phyloP scores from a whole-genome alignment of 768 basidiomycete species.

The Phylloporus rhodoxanthus region DNA sequence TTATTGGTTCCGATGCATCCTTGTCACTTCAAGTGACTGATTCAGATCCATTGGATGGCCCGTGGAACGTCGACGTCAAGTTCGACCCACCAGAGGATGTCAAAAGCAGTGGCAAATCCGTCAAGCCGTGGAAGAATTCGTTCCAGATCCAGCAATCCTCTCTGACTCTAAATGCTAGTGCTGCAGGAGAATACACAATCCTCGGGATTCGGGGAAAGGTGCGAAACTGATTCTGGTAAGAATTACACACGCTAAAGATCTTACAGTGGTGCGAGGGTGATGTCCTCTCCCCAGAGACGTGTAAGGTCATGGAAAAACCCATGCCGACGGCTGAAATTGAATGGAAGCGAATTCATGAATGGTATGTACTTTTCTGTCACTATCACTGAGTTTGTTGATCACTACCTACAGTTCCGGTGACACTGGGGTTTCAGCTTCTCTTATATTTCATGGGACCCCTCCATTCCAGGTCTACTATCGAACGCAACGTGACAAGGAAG shows the following conservation, averaged over 20 bases:
- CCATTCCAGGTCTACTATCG: slow-evolving; percentile 84
- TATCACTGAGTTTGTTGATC: slow-evolving; percentile 3
- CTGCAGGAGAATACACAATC: slow-evolving; percentile 77
- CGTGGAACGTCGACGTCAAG: slow-evolving; percentile 59
- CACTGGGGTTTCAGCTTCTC: slow-evolving; percentile 82
- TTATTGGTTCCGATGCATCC: slow-evolving; percentile 61
- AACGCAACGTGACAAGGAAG: slow-evolving; percentile 63
- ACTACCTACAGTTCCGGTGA: slow-evolving; percentile 66
- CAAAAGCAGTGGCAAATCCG: slow-evolving; percentile 34
- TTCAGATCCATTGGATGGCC: slow-evolving; percentile 56
- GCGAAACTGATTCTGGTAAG: neutral
- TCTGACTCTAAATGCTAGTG: slow-evolving; percentile 43
- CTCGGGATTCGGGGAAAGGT: slow-evolving; percentile 66
- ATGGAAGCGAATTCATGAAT: slow-evolving; percentile 88
- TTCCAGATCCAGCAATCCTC: slow-evolving; percentile 47
- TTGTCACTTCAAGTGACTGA: slow-evolving; percentile 50
- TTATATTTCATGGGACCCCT: slow-evolving; percentile 81
- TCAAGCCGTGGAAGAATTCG: slow-evolving; percentile 60
- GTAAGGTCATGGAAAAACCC: slow-evolving; percentile 70
- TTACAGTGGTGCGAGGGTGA: slow-evolving; percentile 69
- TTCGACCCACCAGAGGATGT: slow-evolving; percentile 51
- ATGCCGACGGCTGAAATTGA: slow-evolving; percentile 78
- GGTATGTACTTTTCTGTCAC: slow-evolving; percentile 40
- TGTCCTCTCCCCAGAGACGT: slow-evolving; percentile 76
- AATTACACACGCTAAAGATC: slow-evolving; percentile 2